Evolutionary conservation across 2,329 filamentous ascomycete species (phyloP).

Genomic region (Exophiala xenobiotica): DNA sequence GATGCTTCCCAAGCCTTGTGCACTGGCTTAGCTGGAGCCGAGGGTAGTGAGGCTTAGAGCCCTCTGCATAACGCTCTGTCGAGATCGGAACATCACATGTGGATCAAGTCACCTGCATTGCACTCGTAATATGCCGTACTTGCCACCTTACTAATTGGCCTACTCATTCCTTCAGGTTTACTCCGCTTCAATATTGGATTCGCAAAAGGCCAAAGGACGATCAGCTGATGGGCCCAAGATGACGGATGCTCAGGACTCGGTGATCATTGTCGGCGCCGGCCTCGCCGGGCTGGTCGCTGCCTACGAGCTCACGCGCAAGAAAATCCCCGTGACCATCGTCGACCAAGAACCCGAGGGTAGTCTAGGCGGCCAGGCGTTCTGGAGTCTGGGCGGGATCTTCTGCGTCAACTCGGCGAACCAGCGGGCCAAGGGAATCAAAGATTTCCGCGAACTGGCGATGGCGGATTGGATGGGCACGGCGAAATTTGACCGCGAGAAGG

Average conservation of each 20-base stretch:
- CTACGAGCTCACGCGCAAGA: conserved; percentile 34
- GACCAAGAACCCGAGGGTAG: conserved; percentile 60
- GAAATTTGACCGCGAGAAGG: conserved; percentile 55
- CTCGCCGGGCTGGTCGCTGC: conserved; percentile 36
- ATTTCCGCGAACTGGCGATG: conserved; percentile 57
- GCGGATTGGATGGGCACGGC: conserved; percentile 61
- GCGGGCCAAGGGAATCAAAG: conserved; percentile 58
- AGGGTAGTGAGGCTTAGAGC: too few species aligned
- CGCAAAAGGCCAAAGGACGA: too few species aligned
- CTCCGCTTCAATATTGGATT: too few species aligned
- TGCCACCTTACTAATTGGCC: too few species aligned
- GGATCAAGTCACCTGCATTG: too few species aligned
- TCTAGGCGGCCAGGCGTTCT: conserved; percentile 63
- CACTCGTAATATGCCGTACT: too few species aligned
- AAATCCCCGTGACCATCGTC: conserved; percentile 37
- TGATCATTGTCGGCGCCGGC: conserved; percentile 35
- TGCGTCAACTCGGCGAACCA: conserved; percentile 59
- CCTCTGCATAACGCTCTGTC: too few species aligned
- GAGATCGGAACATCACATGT: too few species aligned
- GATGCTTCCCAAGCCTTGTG: too few species aligned
- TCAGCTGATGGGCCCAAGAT: too few species aligned
- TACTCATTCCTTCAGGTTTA: too few species aligned
- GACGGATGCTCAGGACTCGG: conserved; percentile 4
- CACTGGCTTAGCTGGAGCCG: too few species aligned
- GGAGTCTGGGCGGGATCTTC: conserved; percentile 63